phyloP scores from a whole-genome alignment of 139 green algal genomes.

The Chlorella sp. region DNA sequence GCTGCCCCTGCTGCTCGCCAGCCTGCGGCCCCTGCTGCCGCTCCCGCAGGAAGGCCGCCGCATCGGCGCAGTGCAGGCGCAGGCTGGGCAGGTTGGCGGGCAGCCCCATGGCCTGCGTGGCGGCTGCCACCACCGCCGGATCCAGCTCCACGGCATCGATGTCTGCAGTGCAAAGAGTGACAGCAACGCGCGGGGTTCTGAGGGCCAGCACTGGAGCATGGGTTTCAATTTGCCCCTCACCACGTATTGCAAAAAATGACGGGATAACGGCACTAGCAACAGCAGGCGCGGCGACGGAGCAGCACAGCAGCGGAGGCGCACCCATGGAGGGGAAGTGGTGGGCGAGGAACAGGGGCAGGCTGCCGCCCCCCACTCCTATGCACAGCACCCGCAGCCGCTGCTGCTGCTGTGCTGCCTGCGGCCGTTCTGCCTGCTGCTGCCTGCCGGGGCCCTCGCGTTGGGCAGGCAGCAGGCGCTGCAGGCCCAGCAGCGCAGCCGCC shows the following conservation, averaged over 20 bases:
- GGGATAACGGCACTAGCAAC: too few species aligned
- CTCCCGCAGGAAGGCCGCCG: not conserved
- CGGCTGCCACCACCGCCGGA: constrained; percentile 54
- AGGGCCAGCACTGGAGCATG: too few species aligned
- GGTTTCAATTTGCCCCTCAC: too few species aligned
- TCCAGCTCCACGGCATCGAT: constrained; percentile 69
- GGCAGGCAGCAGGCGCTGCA: constrained; percentile 12
- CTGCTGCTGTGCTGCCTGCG: not conserved
- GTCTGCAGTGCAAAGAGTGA: not conserved
- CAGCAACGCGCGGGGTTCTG: too few species aligned
- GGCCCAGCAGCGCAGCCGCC: constrained; percentile 30
- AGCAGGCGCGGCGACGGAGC: too few species aligned
- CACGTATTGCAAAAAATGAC: too few species aligned
- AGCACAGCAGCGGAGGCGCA: not conserved
- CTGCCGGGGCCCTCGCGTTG: too few species aligned
- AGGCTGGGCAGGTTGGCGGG: constrained; percentile 7
- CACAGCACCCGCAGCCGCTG: constrained; percentile 43
- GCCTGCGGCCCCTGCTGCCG: constrained; percentile 21
- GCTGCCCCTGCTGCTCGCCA: constrained; percentile 1
- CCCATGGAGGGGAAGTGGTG: constrained; percentile 51
- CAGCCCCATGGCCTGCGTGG: constrained; percentile 58
- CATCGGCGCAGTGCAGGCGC: constrained; percentile 19
- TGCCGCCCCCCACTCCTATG: constrained; percentile 68
- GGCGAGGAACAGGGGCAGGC: constrained; percentile 61
- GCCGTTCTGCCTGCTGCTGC: not conserved